phyloP scores from a whole-genome alignment of 176 grass and related monocot species.

The Hordeum vulgare region DNA sequence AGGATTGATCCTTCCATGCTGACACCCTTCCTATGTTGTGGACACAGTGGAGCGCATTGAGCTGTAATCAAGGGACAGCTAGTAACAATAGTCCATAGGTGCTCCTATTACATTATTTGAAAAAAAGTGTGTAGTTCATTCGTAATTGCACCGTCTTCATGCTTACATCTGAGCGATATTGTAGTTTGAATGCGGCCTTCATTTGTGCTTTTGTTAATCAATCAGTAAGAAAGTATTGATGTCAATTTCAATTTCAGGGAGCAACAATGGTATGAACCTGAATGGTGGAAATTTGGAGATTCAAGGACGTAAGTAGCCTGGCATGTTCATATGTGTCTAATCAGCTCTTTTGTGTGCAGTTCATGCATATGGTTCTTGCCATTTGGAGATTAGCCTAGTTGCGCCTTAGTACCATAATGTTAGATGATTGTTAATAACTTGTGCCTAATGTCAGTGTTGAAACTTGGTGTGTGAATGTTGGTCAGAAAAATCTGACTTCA shows the following conservation, averaged over 20 bases:
- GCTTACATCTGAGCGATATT: background rate
- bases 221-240: background rate
- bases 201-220: background rate
- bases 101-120: background rate
- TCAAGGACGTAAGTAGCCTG: constrained; percentile 67
- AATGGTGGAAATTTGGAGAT: constrained; percentile 99
- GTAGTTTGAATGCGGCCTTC: background rate
- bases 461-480: background rate
- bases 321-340: background rate
- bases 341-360: background rate
- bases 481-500: background rate
- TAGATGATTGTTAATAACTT: background rate
- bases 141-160: background rate
- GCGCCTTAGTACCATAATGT: background rate
- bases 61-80: background rate
- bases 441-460: background rate
- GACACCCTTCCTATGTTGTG: background rate
- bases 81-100: background rate
- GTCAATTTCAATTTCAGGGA: constrained; percentile 47
- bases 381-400: background rate
- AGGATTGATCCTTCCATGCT: background rate
- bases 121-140: background rate
- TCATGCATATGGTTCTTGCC: background rate
- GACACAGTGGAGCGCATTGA: background rate
- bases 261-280: constrained; percentile 96